Conservation (phyloP, 78 protist genomes). For the Creolimax fragrantissima region DNA sequence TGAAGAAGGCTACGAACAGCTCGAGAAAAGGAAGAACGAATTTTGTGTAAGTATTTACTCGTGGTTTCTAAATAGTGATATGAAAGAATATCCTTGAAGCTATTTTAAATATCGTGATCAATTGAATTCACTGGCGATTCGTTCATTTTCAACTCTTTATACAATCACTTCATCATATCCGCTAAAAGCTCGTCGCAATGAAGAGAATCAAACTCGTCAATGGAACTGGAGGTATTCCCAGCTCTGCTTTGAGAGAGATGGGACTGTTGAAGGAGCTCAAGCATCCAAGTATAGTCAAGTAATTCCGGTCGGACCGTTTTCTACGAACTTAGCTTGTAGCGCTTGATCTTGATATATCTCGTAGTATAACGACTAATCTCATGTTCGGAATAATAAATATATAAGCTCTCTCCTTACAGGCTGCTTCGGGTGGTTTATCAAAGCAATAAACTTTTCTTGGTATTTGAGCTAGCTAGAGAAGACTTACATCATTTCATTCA, state of each 20-base stretch:
- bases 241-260: constrained; percentile 93
- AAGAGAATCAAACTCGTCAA: constrained; percentile 88
- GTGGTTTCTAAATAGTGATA: too few relatives aligned
- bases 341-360: too few relatives aligned
- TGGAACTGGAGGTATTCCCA: constrained; percentile 96
- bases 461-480: constrained; percentile 89
- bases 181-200: constrained; percentile 67
- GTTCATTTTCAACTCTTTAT: too few relatives aligned
- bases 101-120: too few relatives aligned
- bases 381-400: too few relatives aligned
- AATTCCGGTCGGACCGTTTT: constrained; percentile 81
- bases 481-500: constrained; percentile 82
- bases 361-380: too few relatives aligned
- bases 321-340: too few relatives aligned
- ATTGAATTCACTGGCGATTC: too few relatives aligned
- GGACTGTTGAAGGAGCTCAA: constrained; percentile 83
- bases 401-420: too few relatives aligned
- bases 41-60: too few relatives aligned
- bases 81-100: too few relatives aligned
- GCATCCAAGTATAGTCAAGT: neutral
- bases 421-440: constrained; percentile 88
- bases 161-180: too few relatives aligned
- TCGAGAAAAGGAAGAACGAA: neutral
- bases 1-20: neutral
- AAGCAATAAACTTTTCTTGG: constrained; percentile 81